phyloP scores from a whole-genome alignment of 2,329 filamentous ascomycete genomes.

The Teratosphaeriaceae sp. region DNA sequence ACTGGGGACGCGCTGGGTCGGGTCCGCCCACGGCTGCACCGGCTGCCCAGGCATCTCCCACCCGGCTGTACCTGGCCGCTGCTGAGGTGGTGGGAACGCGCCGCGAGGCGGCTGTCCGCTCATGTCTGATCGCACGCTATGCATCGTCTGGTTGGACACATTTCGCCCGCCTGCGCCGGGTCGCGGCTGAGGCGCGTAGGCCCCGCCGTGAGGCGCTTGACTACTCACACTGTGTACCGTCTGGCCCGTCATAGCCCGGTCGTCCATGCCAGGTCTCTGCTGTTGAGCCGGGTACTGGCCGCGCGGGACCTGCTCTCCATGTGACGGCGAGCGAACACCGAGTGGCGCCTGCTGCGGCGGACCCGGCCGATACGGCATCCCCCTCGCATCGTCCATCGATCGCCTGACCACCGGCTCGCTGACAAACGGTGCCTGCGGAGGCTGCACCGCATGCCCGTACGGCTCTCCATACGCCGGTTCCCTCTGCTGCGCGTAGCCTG shows the following conservation, averaged over 20 bases:
- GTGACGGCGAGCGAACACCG: constrained; percentile 1
- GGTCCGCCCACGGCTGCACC: constrained; percentile 21
- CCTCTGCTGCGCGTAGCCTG: constrained; percentile 16
- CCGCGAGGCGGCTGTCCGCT: constrained; percentile 7
- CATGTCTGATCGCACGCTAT: constrained; percentile 11
- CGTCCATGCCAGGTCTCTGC: constrained; percentile 6
- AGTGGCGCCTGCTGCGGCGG: constrained; percentile 15
- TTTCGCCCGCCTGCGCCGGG: constrained; percentile 4
- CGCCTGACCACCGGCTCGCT: constrained; percentile 15
- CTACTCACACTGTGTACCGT: constrained; percentile 18
- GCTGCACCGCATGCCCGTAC: constrained; percentile 12
- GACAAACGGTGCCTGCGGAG: constrained; percentile 20
- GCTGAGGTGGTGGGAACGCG: constrained; percentile 5
- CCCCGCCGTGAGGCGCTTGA: constrained; percentile 3
- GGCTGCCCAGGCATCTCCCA: constrained; percentile 7
- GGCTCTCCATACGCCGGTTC: constrained; percentile 15
- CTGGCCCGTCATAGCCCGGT: constrained; percentile 3
- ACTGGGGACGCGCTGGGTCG: constrained; percentile 16
- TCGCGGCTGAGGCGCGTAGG: constrained; percentile 7
- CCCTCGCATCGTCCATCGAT: constrained; percentile 23
- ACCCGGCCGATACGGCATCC: constrained; percentile 20
- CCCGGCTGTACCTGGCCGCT: constrained; percentile 3
- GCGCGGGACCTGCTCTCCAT: constrained; percentile 7
- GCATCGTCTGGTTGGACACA: constrained; percentile 9
- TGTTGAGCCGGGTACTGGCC: constrained; percentile 8